Conservation (phyloP, 2,329 filamentous ascomycete species). For the Chaetomium olivaceum region DNA sequence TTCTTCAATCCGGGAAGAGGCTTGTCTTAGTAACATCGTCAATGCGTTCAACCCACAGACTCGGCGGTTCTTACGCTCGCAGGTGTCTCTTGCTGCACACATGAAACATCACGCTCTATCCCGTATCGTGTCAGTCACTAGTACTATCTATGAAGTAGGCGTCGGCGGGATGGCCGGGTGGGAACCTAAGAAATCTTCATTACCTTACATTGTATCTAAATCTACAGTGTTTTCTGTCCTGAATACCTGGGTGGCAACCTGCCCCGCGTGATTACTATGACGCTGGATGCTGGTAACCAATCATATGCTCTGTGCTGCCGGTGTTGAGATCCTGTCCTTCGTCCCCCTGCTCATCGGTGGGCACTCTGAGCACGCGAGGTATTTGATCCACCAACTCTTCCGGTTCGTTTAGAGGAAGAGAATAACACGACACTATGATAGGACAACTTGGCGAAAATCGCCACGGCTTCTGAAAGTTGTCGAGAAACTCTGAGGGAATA, state of each 20-base stretch:
- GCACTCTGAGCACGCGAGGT: not conserved
- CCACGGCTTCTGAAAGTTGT: not conserved
- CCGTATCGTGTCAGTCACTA: not conserved
- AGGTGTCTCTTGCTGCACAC: not conserved
- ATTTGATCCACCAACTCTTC: not conserved
- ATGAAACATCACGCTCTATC: not conserved
- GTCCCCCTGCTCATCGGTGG: not conserved
- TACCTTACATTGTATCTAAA: not conserved
- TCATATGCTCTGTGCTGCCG: not conserved
- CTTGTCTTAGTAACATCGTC: not conserved
- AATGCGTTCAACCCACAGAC: not conserved
- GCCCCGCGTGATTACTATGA: not conserved
- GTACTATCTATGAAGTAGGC: not conserved
- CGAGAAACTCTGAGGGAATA: not conserved
- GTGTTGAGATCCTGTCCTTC: not conserved
- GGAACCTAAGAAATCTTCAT: not conserved
- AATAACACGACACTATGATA: not conserved
- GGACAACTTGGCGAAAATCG: not conserved
- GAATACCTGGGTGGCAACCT: not conserved
- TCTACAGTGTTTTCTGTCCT: not conserved
- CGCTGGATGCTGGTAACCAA: not conserved
- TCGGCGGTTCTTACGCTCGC: not conserved
- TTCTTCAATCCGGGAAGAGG: not conserved
- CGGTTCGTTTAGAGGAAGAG: not conserved
- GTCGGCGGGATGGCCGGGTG: not conserved